These are phyloP conservation scores for Monosporascus sp. DNA, from an alignment of 2,329 filamentous ascomycete species.

Conservation along the genomic window DNA sequence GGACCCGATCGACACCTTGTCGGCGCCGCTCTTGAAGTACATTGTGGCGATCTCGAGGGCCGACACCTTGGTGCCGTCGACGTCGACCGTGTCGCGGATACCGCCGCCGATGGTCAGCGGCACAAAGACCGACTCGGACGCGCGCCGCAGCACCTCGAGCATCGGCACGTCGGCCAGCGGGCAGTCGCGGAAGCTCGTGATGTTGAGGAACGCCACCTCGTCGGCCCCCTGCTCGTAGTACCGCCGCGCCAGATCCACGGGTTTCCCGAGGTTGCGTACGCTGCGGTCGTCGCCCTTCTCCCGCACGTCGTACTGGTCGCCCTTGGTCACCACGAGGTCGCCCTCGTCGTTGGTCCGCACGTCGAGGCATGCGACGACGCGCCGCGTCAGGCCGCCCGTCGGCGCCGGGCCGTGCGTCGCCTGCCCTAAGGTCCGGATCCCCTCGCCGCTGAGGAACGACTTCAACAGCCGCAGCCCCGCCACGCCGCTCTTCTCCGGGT, in stretches of 20 bases:
- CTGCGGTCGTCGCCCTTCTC: slow-evolving; percentile 66
- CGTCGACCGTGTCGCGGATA: slow-evolving; percentile 87
- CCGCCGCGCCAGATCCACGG: slow-evolving; percentile 84
- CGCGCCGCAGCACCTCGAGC: slow-evolving; percentile 84
- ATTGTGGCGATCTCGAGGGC: slow-evolving; percentile 90
- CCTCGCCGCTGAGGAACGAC: slow-evolving; percentile 75
- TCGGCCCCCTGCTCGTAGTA: slow-evolving; percentile 98
- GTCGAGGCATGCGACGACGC: slow-evolving; percentile 93
- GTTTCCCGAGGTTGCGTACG: slow-evolving; percentile 93
- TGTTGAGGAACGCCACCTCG: slow-evolving; percentile 96
- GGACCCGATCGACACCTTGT: slow-evolving; percentile 95
- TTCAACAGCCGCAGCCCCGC: slow-evolving; percentile 80
- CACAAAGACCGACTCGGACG: slow-evolving; percentile 90
- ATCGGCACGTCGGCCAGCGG: slow-evolving; percentile 89
- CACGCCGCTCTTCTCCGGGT: slow-evolving; percentile 93
- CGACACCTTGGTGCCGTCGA: slow-evolving; percentile 78
- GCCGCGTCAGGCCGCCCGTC: slow-evolving; percentile 73
- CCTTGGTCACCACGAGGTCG: slow-evolving; percentile 95
- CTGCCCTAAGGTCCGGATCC: slow-evolving; percentile 45
- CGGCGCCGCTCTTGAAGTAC: slow-evolving; percentile 95
- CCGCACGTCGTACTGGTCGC: slow-evolving; percentile 96
- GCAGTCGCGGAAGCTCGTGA: slow-evolving; percentile 94
- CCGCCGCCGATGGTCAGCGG: slow-evolving; percentile 93
- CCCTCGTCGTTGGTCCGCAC: slow-evolving; percentile 91
- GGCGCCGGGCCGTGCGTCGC: slow-evolving; percentile 22